Base-by-base conservation (phyloP, 2,329 filamentous ascomycete genomes). In the Gyromitra esculenta region DNA sequence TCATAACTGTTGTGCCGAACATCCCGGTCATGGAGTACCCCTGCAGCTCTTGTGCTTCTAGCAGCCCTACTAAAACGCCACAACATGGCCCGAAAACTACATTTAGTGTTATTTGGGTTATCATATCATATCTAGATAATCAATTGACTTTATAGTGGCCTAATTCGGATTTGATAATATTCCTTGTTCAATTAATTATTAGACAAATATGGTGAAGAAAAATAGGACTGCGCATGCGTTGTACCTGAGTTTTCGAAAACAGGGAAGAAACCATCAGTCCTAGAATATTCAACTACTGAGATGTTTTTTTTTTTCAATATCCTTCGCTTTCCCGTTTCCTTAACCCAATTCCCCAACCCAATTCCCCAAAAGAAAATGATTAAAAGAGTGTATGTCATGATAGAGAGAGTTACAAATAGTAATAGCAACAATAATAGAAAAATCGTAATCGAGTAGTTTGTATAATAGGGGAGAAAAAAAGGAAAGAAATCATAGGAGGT, bases 11-110 rank as follows among this genome's bases (percentile, higher is more conserved):
- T n/a, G 18, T 43, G 48, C 35, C 18, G 11, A 7, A 25, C 31
- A 31, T 56, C 64, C 43, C 18, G 43, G 48, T 56, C 57, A 56
- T 50, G 64, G 57, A 66, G n/a, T 5, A 52, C 15, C 15, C 25
- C 21, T 66, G 63, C 18, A 56, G 63, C 35, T 66, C 64, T 67
- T 67, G 64, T 67, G 64, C 64, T 57, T 67, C 50, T 67, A 57
- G 64, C 48, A 41, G 41, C 31, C 35, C 48, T 21, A 43, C 48
- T 8, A 13, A 13, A 39, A 41, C 50, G 64, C 63, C 63, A 66
- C 63, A 18, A 1, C 62, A 50, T 25, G n/a, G 63, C 35, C 9
- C 25, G 11, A 39, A 39, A 39, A 39, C 48, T 15, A 45, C 15
- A 11, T 25, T 54, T 54, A 15, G 50, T 54, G 21, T 25, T 31